Evolutionary conservation across 2,329 filamentous ascomycete genomes (phyloP), one percentile per base, ranked within the genome.

Genomic region (Cladosporium velox): DNA sequence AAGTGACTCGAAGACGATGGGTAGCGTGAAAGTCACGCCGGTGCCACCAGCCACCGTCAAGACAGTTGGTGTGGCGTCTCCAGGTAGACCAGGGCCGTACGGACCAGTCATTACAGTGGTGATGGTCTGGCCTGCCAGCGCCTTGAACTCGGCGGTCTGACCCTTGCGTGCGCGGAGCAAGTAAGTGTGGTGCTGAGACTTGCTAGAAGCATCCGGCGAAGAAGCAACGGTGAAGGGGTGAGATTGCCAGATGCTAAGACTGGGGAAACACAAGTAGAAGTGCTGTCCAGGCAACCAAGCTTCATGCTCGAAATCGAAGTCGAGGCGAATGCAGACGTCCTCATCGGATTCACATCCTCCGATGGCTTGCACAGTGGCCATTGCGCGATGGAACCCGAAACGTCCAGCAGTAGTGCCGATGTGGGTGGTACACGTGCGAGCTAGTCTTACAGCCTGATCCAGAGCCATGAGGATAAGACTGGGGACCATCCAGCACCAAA

Each of bases 181-280:
- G 60, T 80, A 79, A 15, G 72, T 75, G 60, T 79, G 77, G 44
- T 73, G 70, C 30, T 77, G 72, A 8, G 59, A 65, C 14, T 78
- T 81, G 54, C 54, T 65, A 11, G 52, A 28, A 1, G 47, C 18
- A 15, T 65, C 62, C 77, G 62, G 87, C 0, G 85, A 74, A 64
- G 83, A 87, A 11, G 88, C 79, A 0, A 88, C 86, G 0, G 88
- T 91, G 72, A 91, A 90, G 0, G 90, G 90, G 71, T 92, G 90
- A 0, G 87, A 87, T 75, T 92, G 89, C 88, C 88, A 91, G 70
- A 91, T 83, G 70, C 84, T 88, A 34, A 86, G 80, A 67, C 88
- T 84, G 0, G 87, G 81, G 71, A 92, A 91, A 74, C 85, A 89
- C 18, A 91, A 79, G 71, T 87, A 91, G 75, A 90, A 91, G 73